These are phyloP conservation scores for Phanerochaete sordida DNA, from an alignment of 768 basidiomycete species.

Conservation along the genomic window DNA sequence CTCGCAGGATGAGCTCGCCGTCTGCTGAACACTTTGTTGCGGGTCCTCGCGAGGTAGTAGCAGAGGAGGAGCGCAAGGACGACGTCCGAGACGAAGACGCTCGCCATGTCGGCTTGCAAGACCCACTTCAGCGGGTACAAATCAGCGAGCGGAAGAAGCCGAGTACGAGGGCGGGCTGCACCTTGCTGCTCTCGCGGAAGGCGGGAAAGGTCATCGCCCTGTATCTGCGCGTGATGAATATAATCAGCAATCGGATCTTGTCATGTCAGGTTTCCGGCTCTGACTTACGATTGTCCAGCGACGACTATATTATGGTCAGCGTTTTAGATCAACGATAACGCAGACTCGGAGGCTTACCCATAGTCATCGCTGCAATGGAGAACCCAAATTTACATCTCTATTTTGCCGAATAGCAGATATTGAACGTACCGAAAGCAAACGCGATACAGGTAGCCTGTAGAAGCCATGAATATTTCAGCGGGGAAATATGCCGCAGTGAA, in stretches of 20 bases:
- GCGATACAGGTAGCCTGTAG: background rate
- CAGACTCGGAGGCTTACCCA: background rate
- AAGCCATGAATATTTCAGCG: background rate
- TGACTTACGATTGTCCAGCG: too few relatives aligned
- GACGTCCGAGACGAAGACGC: background rate
- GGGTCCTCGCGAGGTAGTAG: background rate
- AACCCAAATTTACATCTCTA: background rate
- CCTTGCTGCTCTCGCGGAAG: background rate
- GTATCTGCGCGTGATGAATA: too few relatives aligned
- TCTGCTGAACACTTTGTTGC: background rate
- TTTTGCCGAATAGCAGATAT: background rate
- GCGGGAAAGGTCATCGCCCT: background rate
- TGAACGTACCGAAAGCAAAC: background rate
- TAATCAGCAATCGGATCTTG: too few relatives aligned
- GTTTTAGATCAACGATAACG: too few relatives aligned
- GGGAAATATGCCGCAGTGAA: background rate
- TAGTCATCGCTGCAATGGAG: background rate
- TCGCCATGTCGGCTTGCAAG: background rate
- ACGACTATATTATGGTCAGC: too few relatives aligned
- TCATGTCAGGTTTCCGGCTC: too few relatives aligned
- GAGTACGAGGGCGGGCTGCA: background rate
- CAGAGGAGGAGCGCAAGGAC: background rate
- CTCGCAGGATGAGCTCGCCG: too few relatives aligned
- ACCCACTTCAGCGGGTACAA: background rate
- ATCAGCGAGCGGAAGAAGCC: background rate